These are phyloP conservation scores for Mycena vitilis DNA, from an alignment of 768 basidiomycete species.

Conservation along the genomic window DNA sequence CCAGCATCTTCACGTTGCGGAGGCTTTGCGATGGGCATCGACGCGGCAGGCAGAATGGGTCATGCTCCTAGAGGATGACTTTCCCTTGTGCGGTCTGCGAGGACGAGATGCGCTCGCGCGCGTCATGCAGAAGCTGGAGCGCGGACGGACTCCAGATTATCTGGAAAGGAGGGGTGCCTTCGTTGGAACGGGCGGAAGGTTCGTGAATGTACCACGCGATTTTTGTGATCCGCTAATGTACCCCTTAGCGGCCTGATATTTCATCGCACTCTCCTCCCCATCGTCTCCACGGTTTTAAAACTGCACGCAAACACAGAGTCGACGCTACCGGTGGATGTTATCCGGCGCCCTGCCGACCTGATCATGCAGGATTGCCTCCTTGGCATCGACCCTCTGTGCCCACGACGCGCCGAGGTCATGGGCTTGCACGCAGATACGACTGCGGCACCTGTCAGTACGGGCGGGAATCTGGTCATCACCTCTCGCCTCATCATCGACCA, in stretches of 20 bases:
- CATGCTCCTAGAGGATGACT: conserved; percentile 59
- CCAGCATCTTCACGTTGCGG: conserved; percentile 55
- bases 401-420: conserved; percentile 36
- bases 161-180: conserved; percentile 49
- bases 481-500: conserved; percentile 57
- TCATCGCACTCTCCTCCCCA: conserved; percentile 49
- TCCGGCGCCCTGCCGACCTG: conserved; percentile 50
- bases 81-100: conserved; percentile 50
- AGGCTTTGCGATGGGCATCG: conserved; percentile 53
- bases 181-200: conserved; percentile 57
- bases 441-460: background rate
- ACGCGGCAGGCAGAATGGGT: conserved; percentile 51
- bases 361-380: conserved; percentile 57
- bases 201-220: conserved; percentile 8
- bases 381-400: conserved; percentile 52
- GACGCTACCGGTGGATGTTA: conserved; percentile 43
- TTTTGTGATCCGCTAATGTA: background rate
- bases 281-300: conserved; percentile 46
- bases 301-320: conserved; percentile 45
- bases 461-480: conserved; percentile 50
- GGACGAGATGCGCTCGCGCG: conserved; percentile 4
- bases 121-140: conserved; percentile 25
- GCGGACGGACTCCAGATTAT: conserved; percentile 8
- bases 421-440: background rate
- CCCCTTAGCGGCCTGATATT: conserved; percentile 53